A percentile compares a stretch with the other conserved stretches of the same genome.
phyloP scores from a whole-genome alignment of 1,139 yeast species.

The Yamadazyma dushanensis region DNA sequence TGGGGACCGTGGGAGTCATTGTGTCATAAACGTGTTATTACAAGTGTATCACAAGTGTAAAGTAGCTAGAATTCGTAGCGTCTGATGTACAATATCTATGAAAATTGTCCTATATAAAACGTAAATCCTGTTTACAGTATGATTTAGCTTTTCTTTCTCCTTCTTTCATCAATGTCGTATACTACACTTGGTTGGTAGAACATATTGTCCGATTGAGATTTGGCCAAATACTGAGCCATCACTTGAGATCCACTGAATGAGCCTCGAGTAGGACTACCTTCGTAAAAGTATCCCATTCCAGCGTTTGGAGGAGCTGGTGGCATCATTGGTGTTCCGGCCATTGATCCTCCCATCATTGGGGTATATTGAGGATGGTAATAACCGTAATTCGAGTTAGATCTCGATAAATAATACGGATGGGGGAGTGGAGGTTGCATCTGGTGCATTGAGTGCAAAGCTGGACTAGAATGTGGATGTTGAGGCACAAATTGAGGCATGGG shows the following conservation, averaged over 20 bases:
- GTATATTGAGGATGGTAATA: constrained; percentile 9
- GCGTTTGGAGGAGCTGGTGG: constrained; percentile 13
- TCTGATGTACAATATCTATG: no score
- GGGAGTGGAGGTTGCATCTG: constrained; percentile 3
- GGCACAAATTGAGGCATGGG: constrained; percentile 2
- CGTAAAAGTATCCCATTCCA: constrained; percentile 8
- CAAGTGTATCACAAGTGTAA: no score
- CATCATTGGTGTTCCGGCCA: constrained; percentile 9
- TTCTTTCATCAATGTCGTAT: constrained; percentile 20
- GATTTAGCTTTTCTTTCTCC: constrained; percentile 5
- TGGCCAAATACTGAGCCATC: constrained; percentile 76
- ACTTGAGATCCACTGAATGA: constrained; percentile 68
- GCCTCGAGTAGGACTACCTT: constrained; percentile 10
- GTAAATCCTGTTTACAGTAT: constrained; percentile 13
- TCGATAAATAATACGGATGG: constrained; percentile 11
- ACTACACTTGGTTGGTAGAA: constrained; percentile 56
- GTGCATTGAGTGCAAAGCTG: constrained; percentile 5
- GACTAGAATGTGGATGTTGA: constrained; percentile 6
- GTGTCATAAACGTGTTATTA: no score
- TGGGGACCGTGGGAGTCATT: constrained; percentile 45
- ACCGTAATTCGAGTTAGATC: constrained; percentile 12
- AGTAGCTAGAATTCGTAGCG: no score
- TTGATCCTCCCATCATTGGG: constrained; percentile 7
- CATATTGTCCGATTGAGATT: constrained; percentile 61
- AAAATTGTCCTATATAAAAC: background rate